Evolutionary conservation across 2,329 filamentous ascomycete species (phyloP).

Genomic region (Albifimbria verrucaria): DNA sequence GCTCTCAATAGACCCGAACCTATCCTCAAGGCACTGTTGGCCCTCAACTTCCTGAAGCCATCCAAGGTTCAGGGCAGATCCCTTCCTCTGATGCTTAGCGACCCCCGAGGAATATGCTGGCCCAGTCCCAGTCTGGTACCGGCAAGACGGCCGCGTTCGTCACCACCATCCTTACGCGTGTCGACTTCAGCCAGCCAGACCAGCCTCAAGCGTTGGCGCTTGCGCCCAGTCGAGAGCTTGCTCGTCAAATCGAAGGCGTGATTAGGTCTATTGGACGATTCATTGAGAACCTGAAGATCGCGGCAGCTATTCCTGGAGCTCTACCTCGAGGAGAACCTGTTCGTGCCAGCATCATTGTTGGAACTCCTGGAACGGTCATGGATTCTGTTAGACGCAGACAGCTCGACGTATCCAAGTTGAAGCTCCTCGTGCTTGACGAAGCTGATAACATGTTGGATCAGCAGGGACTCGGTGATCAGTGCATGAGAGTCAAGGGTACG

Average conservation of each 20-base stretch:
- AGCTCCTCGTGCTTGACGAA: conserved; percentile 88
- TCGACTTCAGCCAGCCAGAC: conserved; percentile 67
- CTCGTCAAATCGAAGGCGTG: conserved; percentile 88
- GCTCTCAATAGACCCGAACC: conserved; percentile 31
- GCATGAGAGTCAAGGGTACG: conserved; percentile 80
- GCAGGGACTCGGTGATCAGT: conserved; percentile 93
- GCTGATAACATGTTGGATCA: conserved; percentile 99
- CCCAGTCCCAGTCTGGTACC: conserved; percentile 97
- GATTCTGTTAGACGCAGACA: conserved; percentile 78
- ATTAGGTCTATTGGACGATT: conserved; percentile 81
- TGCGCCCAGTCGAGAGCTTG: conserved; percentile 90
- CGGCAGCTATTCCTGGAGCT: conserved; percentile 79
- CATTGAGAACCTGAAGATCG: conserved; percentile 70
- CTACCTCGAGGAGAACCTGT: conserved; percentile 67
- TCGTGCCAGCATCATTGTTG: conserved; percentile 77
- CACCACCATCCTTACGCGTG: conserved; percentile 81
- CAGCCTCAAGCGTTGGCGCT: conserved; percentile 84
- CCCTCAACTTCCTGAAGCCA: conserved; percentile 87
- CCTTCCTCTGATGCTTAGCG: conserved; percentile 78
- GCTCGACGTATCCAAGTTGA: conserved; percentile 69
- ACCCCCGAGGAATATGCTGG: conserved; percentile 93
- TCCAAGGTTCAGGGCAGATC: conserved; percentile 98
- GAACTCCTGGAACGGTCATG: conserved; percentile 89
- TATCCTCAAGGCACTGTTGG: conserved; percentile 73
- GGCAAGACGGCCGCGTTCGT: conserved; percentile 98